Evolutionary conservation across 2,329 filamentous ascomycete genomes (phyloP), one percentile per base, ranked within the genome.

Genomic region (Diaporthe sp.): DNA sequence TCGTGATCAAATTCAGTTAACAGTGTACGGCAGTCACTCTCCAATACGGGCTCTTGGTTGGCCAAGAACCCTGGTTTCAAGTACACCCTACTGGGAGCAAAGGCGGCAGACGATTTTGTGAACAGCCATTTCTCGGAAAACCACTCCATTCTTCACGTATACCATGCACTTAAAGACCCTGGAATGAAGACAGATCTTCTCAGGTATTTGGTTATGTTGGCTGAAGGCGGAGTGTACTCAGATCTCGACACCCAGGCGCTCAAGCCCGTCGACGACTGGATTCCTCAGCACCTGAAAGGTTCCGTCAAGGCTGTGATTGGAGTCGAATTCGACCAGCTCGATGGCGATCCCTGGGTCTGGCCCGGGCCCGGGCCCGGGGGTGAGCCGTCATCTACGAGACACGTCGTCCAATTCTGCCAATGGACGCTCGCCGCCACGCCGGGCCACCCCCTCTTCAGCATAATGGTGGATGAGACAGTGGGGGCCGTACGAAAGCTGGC

Each of bases 221-320:
- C 66, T 1, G 79, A 83, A 55, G 83, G 83, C 22, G 83, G 86
- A 25, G 79, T 87, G 6, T 92, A 91, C 80, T 85, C 88, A 32
- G 90, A 92, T 77, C 90, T 91, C 63, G 90, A 92, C 77, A 89
- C 91, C 15, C 86, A 90, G 78, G 88, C 88, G 9, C 80, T 91
- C 19, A 85, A 85, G 44, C 86, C 89, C 0, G 81, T 91, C 71
- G 81, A 88, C 51, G 19, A 63, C 10, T 81, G 80, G 79, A 68
- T 81, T 0, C 78, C 79, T 10, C 15, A 56, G 5, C 22, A 73
- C 10, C 25, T 78, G 37, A 77, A 8, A 37, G 77, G 72, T 37
- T 71, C n/a, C 4, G 77, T 77, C 9, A 74, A 76, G 3, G 74
- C 81, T 10, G 72, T 83, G 25, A 76, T 83, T 8, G 81, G 81